Evolutionary conservation across 192 early-diverging fungal genomes (phyloP).

Genomic region (Coemansia sp.): DNA sequence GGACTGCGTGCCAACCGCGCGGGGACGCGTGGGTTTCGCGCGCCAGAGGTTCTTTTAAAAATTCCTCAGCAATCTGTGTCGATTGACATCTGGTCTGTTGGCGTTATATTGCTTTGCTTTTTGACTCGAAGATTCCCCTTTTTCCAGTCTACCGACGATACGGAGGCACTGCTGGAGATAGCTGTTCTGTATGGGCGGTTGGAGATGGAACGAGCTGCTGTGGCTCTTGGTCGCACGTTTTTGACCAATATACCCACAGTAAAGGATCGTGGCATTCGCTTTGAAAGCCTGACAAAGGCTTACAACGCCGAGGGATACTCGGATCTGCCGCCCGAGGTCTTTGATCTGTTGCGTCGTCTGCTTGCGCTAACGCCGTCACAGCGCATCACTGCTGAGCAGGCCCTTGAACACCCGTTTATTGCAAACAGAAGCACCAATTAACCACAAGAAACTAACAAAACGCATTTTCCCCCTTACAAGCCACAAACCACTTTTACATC

Average conservation of each 20-base stretch:
- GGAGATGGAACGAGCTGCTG: slow-evolving; percentile 73
- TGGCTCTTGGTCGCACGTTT: slow-evolving; percentile 56
- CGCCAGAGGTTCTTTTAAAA: slow-evolving; percentile 90
- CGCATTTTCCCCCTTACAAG: too few relatives aligned
- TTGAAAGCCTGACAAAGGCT: slow-evolving; percentile 52
- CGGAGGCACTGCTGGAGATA: slow-evolving; percentile 84
- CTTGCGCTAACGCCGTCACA: slow-evolving; percentile 61
- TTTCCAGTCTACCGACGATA: slow-evolving; percentile 85
- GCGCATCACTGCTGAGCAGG: slow-evolving; percentile 77
- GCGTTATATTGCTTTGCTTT: slow-evolving; percentile 81
- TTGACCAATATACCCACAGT: slow-evolving; percentile 53
- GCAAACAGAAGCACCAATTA: slow-evolving; percentile 1
- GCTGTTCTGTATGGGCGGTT: slow-evolving; percentile 74
- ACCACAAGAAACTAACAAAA: neutral
- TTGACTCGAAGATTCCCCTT: slow-evolving; percentile 86
- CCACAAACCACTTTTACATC: too few relatives aligned
- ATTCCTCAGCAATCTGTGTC: slow-evolving; percentile 75
- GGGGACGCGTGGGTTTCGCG: slow-evolving; percentile 90
- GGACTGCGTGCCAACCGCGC: slow-evolving; percentile 77
- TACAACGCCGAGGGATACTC: slow-evolving; percentile 46
- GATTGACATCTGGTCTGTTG: slow-evolving; percentile 92
- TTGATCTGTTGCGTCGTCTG: slow-evolving; percentile 64
- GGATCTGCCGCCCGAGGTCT: slow-evolving; percentile 47
- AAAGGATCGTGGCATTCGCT: slow-evolving; percentile 49
- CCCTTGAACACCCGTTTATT: slow-evolving; percentile 75